These are phyloP conservation scores for Torrubiellomyces zombiae DNA, from an alignment of 2,329 filamentous ascomycete genomes.

Conservation along the genomic window DNA sequence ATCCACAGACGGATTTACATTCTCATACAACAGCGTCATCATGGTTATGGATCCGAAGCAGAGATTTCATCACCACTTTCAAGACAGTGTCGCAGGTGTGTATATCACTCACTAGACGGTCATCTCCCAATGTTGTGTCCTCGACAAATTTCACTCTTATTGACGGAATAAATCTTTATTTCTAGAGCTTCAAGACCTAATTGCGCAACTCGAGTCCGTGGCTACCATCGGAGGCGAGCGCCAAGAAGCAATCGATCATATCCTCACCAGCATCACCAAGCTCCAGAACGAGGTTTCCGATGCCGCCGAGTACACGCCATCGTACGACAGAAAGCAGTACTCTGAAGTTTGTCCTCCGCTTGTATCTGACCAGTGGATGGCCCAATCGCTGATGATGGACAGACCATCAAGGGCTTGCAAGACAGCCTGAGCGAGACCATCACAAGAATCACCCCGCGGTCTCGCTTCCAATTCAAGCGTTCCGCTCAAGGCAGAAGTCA, in stretches of 20 bases:
- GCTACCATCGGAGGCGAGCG: constrained; percentile 53
- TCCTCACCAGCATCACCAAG: constrained; percentile 61
- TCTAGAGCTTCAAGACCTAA: constrained; percentile 59
- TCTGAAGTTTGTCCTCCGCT: constrained; percentile 40
- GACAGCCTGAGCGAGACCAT: constrained; percentile 61
- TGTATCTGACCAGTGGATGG: background rate
- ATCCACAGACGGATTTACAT: too few species aligned
- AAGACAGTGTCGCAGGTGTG: constrained; percentile 55
- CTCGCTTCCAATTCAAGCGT: constrained; percentile 66
- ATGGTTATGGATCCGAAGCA: constrained; percentile 46
- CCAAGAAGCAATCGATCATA: constrained; percentile 64
- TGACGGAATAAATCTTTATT: too few species aligned
- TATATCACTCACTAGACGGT: too few species aligned
- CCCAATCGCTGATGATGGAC: constrained; percentile 1
- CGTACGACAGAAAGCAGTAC: constrained; percentile 81
- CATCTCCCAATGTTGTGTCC: too few species aligned
- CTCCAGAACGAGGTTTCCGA: constrained; percentile 77
- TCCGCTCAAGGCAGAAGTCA: constrained; percentile 11
- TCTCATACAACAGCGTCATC: too few species aligned
- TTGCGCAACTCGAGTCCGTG: constrained; percentile 47
- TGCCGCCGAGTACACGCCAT: constrained; percentile 63
- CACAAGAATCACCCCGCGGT: constrained; percentile 51
- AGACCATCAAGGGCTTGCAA: constrained; percentile 66
- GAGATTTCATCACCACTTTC: constrained; percentile 73
- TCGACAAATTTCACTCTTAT: too few species aligned